Evolutionary conservation across 495 filamentous ascomycete genomes (phyloP), one percentile per base, ranked within the genome.

Genomic region (Penicillium cinerascens): DNA sequence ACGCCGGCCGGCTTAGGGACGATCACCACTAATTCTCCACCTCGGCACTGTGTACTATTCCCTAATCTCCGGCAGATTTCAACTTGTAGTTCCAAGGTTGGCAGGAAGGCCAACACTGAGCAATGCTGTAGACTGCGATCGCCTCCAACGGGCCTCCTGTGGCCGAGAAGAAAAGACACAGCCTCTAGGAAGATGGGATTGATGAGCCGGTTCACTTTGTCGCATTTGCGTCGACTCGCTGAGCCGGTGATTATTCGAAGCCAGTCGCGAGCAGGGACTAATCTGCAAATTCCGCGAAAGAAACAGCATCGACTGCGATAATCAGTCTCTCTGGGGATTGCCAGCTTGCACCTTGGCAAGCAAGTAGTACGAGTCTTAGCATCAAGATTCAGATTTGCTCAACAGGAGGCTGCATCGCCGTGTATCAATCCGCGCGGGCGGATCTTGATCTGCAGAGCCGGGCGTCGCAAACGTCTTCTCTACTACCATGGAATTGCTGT

Each of bases 381-480:
- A 35, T 49, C 76, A 0, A 76, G 74, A 0, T 65, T 78, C 20
- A 70, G 78, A 22, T 80, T 78, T 44, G 74, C 70, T 26, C 75
- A 76, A 49, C 59, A 71, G 29, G 70, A 75, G 52, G 77, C 74
- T 9, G 74, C 22, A 77, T 73, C 4, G 74, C 77, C 3, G 66
- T 78, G 70, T 48, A 71, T 79, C 25, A 58, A 66, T 2, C 33
- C 65, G 25, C 45, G 56, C 11, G 77, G 74, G 13, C 53, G 76
- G 26, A 55, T 79, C 10, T 50, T 79, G 27, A 79, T 74, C 15
- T 76, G 73, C 53, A 48, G 66, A 4, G 23, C 21, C 5, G 21
- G 41, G 9, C 46, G 47, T 4, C 47, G 25, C 15, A 40, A 52
- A 44, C 77, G 71, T 68, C 66, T 77, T 15, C 49, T 77, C 13